phyloP scores from a whole-genome alignment of 768 basidiomycete genomes.

The Lactarius sanguifluus region DNA sequence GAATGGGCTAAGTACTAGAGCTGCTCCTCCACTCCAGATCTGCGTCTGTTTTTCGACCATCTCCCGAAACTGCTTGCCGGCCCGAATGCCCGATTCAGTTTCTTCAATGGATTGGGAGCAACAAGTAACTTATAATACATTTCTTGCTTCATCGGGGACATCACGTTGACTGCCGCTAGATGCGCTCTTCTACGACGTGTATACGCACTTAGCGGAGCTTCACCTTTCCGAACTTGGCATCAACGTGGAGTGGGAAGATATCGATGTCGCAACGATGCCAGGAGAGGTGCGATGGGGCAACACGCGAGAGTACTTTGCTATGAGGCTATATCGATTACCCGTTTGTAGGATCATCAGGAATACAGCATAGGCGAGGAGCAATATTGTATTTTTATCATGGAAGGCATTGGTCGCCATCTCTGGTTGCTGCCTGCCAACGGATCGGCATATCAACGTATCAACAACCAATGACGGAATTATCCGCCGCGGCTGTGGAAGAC shows the following conservation, averaged over 20 bases:
- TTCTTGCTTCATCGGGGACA: not conserved
- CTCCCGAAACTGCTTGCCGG: slow-evolving; percentile 75
- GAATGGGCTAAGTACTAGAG: not conserved
- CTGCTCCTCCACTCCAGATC: slow-evolving; percentile 42
- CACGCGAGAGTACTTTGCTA: slow-evolving; percentile 71
- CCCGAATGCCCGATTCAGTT: slow-evolving; percentile 80
- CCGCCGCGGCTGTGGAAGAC: not conserved
- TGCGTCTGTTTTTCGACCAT: slow-evolving; percentile 78
- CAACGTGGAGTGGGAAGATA: slow-evolving; percentile 77
- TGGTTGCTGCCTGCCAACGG: not conserved
- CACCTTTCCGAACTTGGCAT: slow-evolving; percentile 83
- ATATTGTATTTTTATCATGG: not conserved
- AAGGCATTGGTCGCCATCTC: not conserved
- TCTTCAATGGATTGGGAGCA: slow-evolving; percentile 97
- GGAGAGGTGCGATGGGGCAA: slow-evolving; percentile 70
- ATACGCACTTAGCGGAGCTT: slow-evolving; percentile 78
- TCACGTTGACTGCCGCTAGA: slow-evolving; percentile 46
- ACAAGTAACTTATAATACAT: slow-evolving; percentile 60
- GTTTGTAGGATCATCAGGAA: slow-evolving; percentile 37
- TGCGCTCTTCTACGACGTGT: slow-evolving; percentile 87
- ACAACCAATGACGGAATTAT: not conserved
- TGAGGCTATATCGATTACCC: slow-evolving; percentile 74
- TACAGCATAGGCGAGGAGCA: slow-evolving; percentile 32
- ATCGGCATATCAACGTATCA: not conserved
- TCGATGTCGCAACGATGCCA: slow-evolving; percentile 58